Percentiles rank a stretch among this genome's conserved stretches.
Conservation (phyloP, 148 eudicot species). For the Linanthus parryae region DNA sequence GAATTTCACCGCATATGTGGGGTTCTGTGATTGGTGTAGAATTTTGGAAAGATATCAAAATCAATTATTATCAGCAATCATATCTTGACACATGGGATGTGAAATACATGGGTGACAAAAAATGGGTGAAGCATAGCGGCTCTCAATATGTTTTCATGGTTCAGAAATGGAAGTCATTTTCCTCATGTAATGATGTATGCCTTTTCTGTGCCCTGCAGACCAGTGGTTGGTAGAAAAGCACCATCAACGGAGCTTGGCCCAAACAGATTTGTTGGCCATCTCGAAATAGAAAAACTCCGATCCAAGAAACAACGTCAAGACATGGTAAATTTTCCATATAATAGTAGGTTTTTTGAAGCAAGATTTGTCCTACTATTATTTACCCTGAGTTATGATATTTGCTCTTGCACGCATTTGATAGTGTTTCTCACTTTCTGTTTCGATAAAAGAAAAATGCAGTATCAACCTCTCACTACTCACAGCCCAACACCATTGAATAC, state of each 20-base stretch:
- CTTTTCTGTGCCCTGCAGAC: conserved; percentile 25
- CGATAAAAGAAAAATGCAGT: conserved; percentile 29
- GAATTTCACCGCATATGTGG: too few species aligned
- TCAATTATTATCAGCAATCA: too few species aligned
- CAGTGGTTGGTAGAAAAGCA: conserved; percentile 30
- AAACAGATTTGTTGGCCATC: conserved; percentile 40
- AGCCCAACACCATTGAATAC: conserved; percentile 43
- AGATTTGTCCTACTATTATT: neutral
- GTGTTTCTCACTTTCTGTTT: neutral
- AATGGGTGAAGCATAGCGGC: too few species aligned
- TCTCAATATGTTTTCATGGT: too few species aligned
- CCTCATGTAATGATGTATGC: neutral
- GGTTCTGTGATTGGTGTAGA: too few species aligned
- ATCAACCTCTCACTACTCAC: conserved; percentile 60
- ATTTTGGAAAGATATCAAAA: too few species aligned
- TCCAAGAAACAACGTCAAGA: conserved; percentile 19
- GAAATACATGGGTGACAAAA: too few species aligned
- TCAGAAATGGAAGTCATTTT: too few species aligned
- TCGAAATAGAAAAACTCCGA: conserved; percentile 23
- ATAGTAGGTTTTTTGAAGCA: too few species aligned
- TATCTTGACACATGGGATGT: too few species aligned
- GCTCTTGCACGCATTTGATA: neutral
- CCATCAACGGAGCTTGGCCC: conserved; percentile 13
- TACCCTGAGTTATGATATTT: neutral
- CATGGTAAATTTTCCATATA: conserved; percentile 15